Evolutionary conservation across 371 early-diverging fungal species (phyloP).

Genomic region (Syncephalastrum monosporum): DNA sequence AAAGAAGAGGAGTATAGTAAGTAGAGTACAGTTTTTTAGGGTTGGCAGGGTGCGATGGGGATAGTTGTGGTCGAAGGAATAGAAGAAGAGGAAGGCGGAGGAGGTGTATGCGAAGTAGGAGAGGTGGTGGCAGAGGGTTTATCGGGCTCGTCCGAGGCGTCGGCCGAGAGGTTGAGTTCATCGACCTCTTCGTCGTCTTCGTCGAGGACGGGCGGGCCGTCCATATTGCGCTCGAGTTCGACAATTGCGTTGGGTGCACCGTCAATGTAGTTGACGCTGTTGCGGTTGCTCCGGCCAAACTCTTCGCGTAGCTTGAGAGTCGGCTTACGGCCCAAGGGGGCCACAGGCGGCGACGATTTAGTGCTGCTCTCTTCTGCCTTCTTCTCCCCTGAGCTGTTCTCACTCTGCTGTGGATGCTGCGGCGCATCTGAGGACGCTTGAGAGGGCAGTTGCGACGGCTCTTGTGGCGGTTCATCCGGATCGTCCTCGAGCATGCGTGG

Average conservation of each 20-base stretch:
- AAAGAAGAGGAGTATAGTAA: constrained; percentile 1
- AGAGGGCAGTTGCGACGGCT: too few relatives aligned
- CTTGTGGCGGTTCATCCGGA: constrained; percentile 3
- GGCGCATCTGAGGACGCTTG: too few relatives aligned
- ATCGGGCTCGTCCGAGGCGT: constrained; percentile 7
- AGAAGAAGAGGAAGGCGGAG: constrained; percentile 3
- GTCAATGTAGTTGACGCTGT: constrained; percentile 44
- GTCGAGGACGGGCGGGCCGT: constrained; percentile 41
- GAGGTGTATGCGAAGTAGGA: constrained; percentile 4
- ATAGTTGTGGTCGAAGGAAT: neutral
- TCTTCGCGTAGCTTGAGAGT: constrained; percentile 21
- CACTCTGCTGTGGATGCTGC: neutral
- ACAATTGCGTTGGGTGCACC: constrained; percentile 47
- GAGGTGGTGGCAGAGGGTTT: neutral
- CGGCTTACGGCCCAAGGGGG: constrained; percentile 11
- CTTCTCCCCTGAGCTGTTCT: neutral
- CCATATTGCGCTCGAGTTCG: constrained; percentile 36
- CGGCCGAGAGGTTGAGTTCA: constrained; percentile 25
- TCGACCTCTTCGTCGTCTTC: constrained; percentile 47
- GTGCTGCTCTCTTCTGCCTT: neutral
- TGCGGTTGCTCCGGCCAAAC: constrained; percentile 34
- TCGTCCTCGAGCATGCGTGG: constrained; percentile 29
- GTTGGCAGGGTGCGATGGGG: neutral
- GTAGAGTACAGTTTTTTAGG: neutral
- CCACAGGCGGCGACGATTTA: neutral